phyloP scores from a whole-genome alignment of 306 rosid genomes.

The Morella rubra region DNA sequence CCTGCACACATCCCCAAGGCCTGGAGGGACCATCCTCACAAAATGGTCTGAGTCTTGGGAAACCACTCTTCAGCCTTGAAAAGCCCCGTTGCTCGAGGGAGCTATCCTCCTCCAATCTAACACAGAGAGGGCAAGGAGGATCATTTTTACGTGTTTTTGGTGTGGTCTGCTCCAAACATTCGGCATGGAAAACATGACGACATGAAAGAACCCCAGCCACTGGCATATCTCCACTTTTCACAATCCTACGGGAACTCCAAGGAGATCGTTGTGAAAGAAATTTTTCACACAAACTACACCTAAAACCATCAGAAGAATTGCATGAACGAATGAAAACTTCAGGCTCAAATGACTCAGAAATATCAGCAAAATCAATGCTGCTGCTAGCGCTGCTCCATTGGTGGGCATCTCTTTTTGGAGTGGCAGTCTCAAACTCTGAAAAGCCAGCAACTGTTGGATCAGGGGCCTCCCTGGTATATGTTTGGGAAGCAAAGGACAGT shows the following conservation, averaged over 20 bases:
- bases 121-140: constrained; percentile 81
- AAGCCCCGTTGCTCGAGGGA: constrained; percentile 46
- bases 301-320: constrained; percentile 49
- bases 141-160: constrained; percentile 62
- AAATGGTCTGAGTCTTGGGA: constrained; percentile 50
- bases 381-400: constrained; percentile 80
- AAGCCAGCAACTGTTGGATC: constrained; percentile 44
- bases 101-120: constrained; percentile 49
- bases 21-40: constrained; percentile 60
- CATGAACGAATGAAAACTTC: constrained; percentile 38
- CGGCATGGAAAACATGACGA: constrained; percentile 79
- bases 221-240: constrained; percentile 91
- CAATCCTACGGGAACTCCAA: constrained; percentile 82
- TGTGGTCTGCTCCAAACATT: constrained; percentile 79
- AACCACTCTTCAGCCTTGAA: constrained; percentile 46
- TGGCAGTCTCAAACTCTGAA: constrained; percentile 53
- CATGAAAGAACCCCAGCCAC: constrained; percentile 78
- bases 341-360: constrained; percentile 65
- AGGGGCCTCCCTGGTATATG: constrained; percentile 51
- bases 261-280: constrained; percentile 79
- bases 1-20: constrained; percentile 75
- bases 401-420: constrained; percentile 56
- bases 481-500: constrained; percentile 49
- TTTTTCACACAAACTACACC: constrained; percentile 75
- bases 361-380: constrained; percentile 73